Conservation (phyloP, 2,329 filamentous ascomycete species). For the Endothia cerciana region DNA sequence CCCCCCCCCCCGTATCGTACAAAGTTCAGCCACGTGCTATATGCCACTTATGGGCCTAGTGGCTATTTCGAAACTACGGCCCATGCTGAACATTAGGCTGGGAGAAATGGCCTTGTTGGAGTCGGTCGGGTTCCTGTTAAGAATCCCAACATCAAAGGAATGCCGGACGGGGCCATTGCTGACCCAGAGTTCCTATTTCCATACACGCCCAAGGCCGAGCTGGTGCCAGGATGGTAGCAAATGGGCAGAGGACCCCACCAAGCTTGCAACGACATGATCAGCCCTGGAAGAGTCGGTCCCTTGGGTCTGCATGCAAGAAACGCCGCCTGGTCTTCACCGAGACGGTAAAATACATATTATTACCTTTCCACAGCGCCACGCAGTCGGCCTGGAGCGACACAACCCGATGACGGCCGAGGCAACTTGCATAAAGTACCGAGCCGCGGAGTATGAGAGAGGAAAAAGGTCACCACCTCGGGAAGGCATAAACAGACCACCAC, state of each 20-base stretch:
- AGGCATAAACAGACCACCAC: not conserved
- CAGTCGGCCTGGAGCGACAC: not conserved
- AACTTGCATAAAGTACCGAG: not conserved
- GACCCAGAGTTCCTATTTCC: slow-evolving; percentile 10
- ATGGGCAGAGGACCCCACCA: slow-evolving; percentile 4
- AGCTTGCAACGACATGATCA: slow-evolving; percentile 1
- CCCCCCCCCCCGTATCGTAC: slow-evolving; percentile 24
- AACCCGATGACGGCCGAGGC: not conserved
- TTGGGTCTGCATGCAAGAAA: slow-evolving; percentile 23
- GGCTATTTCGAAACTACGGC: slow-evolving; percentile 10
- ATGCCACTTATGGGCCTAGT: slow-evolving; percentile 20
- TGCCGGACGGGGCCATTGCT: not conserved
- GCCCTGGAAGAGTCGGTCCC: slow-evolving; percentile 7
- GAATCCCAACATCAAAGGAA: slow-evolving; percentile 14
- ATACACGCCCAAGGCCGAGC: slow-evolving; percentile 9
- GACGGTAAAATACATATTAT: slow-evolving; percentile 16
- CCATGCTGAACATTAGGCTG: slow-evolving; percentile 2
- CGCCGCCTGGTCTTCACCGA: slow-evolving; percentile 16
- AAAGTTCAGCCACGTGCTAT: slow-evolving; percentile 26
- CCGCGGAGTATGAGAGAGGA: not conserved
- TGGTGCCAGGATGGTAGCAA: slow-evolving; percentile 6
- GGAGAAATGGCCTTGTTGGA: not conserved
- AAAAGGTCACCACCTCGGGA: not conserved
- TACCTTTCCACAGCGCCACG: not conserved
- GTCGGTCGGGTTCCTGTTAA: not conserved